phyloP scores from a whole-genome alignment of 345 rosid genomes.

The Salix brachista region DNA sequence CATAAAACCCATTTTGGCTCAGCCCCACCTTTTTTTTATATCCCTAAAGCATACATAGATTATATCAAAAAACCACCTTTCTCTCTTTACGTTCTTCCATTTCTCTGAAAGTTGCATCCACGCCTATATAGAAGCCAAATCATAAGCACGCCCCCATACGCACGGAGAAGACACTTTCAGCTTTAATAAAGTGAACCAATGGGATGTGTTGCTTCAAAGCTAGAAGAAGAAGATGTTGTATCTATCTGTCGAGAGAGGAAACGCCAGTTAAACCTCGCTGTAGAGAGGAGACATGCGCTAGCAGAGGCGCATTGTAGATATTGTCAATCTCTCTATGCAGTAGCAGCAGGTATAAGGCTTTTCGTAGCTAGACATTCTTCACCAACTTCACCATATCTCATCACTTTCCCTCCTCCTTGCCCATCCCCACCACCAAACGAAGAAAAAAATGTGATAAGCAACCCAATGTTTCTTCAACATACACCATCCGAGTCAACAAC shows the following conservation, averaged over 20 bases:
- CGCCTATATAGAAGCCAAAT: slow-evolving; percentile 14
- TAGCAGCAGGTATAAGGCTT: slow-evolving; percentile 61
- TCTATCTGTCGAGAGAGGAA: slow-evolving; percentile 63
- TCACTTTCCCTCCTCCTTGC: slow-evolving; percentile 47
- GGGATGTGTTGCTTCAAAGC: slow-evolving; percentile 73
- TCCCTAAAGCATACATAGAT: slow-evolving; percentile 25
- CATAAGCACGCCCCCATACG: not conserved
- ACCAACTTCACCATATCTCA: slow-evolving; percentile 60
- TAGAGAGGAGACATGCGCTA: slow-evolving; percentile 52
- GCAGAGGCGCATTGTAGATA: slow-evolving; percentile 68
- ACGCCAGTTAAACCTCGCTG: slow-evolving; percentile 50
- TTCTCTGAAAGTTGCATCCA: slow-evolving; percentile 20
- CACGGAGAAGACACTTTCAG: not conserved
- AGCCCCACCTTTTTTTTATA: slow-evolving; percentile 27
- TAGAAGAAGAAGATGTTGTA: slow-evolving; percentile 67
- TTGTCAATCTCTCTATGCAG: slow-evolving; percentile 64
- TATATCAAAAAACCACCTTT: slow-evolving; percentile 31
- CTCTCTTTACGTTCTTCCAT: slow-evolving; percentile 19
- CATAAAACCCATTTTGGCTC: slow-evolving; percentile 17
- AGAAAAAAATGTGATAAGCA: slow-evolving; percentile 33
- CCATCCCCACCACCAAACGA: slow-evolving; percentile 29
- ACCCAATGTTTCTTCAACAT: slow-evolving; percentile 56
- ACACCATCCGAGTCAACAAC: slow-evolving; percentile 38
- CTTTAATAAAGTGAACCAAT: slow-evolving; percentile 23
- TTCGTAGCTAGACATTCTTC: slow-evolving; percentile 68